Conservation (phyloP, 1,139 yeast species). For the Kodamaea alishanica region DNA sequence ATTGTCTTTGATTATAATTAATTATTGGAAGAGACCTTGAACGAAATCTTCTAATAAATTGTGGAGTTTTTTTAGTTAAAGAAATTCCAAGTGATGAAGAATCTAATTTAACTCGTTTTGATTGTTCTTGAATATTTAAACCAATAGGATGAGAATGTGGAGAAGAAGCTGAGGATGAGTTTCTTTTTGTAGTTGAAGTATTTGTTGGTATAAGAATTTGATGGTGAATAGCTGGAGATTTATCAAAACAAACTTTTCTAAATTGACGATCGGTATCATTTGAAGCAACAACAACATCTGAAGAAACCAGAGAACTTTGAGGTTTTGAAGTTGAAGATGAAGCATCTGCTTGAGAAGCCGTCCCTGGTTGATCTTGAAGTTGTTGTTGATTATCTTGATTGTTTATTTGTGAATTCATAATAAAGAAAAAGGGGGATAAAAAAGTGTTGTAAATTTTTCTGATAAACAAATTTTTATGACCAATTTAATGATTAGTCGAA, state of each 20-base stretch:
- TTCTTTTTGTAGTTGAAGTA: conserved; percentile 13
- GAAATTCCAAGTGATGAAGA: conserved; percentile 10
- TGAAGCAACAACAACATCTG: conserved; percentile 5
- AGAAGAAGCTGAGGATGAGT: conserved; percentile 15
- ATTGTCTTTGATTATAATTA: conserved; percentile 27
- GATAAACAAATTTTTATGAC: no score
- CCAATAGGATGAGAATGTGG: conserved; percentile 9
- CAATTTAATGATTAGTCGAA: no score
- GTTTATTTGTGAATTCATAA: conserved; percentile 27
- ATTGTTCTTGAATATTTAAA: conserved; percentile 11
- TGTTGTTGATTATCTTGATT: conserved; percentile 13
- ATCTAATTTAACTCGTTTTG: conserved; percentile 29
- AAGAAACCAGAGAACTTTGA: conserved; percentile 6
- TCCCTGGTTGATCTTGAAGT: no score
- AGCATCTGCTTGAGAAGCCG: no score
- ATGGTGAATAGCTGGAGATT: conserved; percentile 16
- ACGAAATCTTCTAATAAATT: conserved; percentile 38
- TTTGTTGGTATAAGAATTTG: conserved; percentile 3
- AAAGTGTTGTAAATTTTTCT: no score
- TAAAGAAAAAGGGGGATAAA: conserved; percentile 1
- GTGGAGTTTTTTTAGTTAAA: conserved; percentile 29
- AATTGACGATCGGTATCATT: conserved; percentile 26
- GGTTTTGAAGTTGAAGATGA: conserved; percentile 3
- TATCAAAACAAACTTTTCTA: conserved; percentile 34
- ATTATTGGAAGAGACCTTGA: conserved; percentile 45